These are phyloP conservation scores for Citrus australasica DNA, from an alignment of 345 rosid species.

Conservation along the genomic window DNA sequence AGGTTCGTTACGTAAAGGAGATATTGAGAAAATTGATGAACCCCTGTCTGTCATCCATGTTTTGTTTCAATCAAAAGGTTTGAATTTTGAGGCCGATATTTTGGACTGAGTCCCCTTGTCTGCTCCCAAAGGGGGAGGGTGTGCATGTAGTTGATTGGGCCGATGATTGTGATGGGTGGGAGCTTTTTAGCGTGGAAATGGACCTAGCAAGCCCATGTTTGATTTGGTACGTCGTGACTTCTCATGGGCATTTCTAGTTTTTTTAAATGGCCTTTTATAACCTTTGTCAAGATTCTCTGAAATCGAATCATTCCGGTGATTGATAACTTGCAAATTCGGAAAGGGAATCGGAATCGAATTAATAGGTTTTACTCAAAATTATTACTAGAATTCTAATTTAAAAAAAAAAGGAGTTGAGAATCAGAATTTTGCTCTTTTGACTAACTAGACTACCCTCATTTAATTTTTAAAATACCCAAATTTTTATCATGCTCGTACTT, in stretches of 20 bases:
- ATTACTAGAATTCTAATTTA: too few relatives aligned
- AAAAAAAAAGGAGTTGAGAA: too few relatives aligned
- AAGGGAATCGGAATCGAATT: too few relatives aligned
- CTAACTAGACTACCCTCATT: too few relatives aligned
- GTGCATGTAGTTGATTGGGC: background rate
- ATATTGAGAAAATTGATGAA: background rate
- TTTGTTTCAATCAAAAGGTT: slow-evolving; percentile 2
- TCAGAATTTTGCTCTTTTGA: too few relatives aligned
- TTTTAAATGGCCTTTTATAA: background rate
- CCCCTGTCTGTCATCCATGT: background rate
- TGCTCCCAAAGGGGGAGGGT: background rate
- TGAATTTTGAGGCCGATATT: slow-evolving; percentile 2
- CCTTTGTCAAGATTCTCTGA: background rate
- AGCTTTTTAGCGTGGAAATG: background rate
- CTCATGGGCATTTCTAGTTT: background rate
- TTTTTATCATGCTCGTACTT: too few relatives aligned
- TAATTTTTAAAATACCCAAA: too few relatives aligned
- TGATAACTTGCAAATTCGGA: too few relatives aligned
- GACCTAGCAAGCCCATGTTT: slow-evolving; percentile 9
- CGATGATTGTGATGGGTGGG: too few relatives aligned
- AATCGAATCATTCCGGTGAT: too few relatives aligned
- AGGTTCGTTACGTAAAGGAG: background rate
- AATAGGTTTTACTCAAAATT: too few relatives aligned
- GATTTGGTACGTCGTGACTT: background rate
- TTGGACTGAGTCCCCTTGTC: slow-evolving; percentile 11